Evolutionary conservation across 306 rosid genomes (phyloP), one percentile per base, ranked within the genome.

Genomic region (Aeschynomene evenia): DNA sequence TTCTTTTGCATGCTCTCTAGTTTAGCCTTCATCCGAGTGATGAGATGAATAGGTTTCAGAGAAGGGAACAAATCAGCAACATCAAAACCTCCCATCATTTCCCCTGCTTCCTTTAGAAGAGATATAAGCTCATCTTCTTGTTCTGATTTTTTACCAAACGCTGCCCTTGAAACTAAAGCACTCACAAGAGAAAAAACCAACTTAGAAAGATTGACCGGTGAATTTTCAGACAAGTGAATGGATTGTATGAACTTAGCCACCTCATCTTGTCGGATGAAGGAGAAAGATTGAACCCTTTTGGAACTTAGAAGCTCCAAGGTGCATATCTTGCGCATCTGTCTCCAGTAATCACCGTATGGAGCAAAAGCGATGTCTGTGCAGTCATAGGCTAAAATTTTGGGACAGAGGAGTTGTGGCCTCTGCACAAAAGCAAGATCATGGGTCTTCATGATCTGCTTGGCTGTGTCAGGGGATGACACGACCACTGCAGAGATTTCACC

Each of bases 291-390:
- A 67, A 87, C 88, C 18, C 83, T 65, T 23, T 75, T 71, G 5
- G 72, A 15, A 74, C 88, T 80, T 0, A 82, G 37, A 67, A 87
- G 79, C 62, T 85, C 86, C 3, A 56, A 4, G 0, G 54, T 74
- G 37, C 81, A 87, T 59, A 87, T 72, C 55, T 80, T 87, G 13
- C 84, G 28, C 58, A 77, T 78, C 28, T 87, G 85, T 70, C 87
- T 84, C 89, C 87, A 84, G 55, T 84, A 82, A 45, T 82, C 78
- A 42, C 83, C 77, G 5, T 76, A 68, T 0, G 87, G 83, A 15
- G 89, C 53, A 39, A 63, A 77, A 3, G 33, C 63, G 46, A 84
- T 80, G 36, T 80, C 70, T 1, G 73, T 21, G 6, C 60, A 13
- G 0, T 2, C 74, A 5, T 86, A 71, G 19, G 66, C 9, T 43